A percentile compares a stretch with the other conserved stretches of the same genome.
Conservation (phyloP, 2,329 filamentous ascomycete genomes). For the Fusarium neocosmosporiellum region DNA sequence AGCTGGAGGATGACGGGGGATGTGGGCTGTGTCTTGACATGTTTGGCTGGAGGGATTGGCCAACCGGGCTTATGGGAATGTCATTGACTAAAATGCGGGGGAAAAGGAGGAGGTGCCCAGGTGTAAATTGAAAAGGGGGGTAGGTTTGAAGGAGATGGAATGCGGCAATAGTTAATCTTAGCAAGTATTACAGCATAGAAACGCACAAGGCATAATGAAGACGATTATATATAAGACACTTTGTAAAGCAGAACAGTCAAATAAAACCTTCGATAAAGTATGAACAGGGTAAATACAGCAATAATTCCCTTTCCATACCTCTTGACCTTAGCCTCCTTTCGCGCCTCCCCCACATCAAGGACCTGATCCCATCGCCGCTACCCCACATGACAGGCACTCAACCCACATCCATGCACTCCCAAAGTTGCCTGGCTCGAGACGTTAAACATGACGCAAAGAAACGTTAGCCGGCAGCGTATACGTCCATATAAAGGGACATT, state of each 20-base stretch:
- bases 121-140: too few species aligned
- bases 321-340: background rate
- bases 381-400: background rate
- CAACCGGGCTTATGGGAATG: background rate
- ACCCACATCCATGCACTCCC: background rate
- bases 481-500: background rate
- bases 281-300: too few species aligned
- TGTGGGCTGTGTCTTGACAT: background rate
- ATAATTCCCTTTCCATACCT: background rate
- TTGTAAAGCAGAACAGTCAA: too few species aligned
- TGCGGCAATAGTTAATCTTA: too few species aligned
- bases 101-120: background rate
- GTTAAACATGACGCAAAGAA: background rate
- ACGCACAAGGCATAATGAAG: too few species aligned
- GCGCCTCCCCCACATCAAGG: background rate
- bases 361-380: background rate
- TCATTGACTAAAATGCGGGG: background rate
- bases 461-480: background rate
- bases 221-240: too few species aligned
- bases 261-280: too few species aligned
- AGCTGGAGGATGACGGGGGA: background rate
- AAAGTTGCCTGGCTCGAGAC: background rate
- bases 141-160: too few species aligned
- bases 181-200: too few species aligned
- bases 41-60: background rate